Evolutionary conservation across 2,329 filamentous ascomycete genomes (phyloP), one percentile per base, ranked within the genome.

Genomic region (Tolypocladium ovalisporum): DNA sequence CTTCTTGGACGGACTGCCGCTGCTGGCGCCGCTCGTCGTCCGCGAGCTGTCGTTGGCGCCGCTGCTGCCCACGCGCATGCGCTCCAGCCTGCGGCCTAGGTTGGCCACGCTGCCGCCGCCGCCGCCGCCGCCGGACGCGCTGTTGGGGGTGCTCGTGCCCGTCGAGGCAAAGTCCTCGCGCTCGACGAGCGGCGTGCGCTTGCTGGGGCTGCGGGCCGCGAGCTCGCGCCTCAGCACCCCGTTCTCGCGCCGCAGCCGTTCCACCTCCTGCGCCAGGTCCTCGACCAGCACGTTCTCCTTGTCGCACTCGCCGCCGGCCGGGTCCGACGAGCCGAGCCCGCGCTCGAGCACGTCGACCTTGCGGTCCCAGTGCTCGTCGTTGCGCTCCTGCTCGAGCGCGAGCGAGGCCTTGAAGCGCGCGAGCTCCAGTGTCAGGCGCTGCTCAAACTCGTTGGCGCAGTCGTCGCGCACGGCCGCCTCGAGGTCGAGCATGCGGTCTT

Each of bases 381-480:
- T 85, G 51, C 85, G 82, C 64, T 95, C 91, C 60, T 84, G 81
- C 69, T 97, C 91, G 6, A 87, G 83, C 22, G 89, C 87, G 70
- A 91, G 82, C 0, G 84, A 87, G 0, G 81, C 82, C 68, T 93
- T 87, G 88, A 90, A 97, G n/a, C 89, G 79, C 12, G 82, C 80
- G 70, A 89, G 83, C 69, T 97, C 91, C 15, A 86, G 75, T 24
- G 85, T 82, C 52, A 97, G 79, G 13, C 84, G 82, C 59, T 82
- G 77, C 67, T 99, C 94, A 76, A 96, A 95, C 67, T 97, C 94
- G 2, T 76, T 79, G 63, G 86, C 92, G 64, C 92, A 93, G 63
- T 97, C 93, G 66, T 97, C 93, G 27, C 94, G 86, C 35, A 97
- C 83, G 7, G 87, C 86, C 64, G 89, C 85, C 69, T 99, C 94